These are phyloP conservation scores for Alloteropsis semialata DNA, from an alignment of 176 grass and related monocot genomes.

Conservation along the genomic window DNA sequence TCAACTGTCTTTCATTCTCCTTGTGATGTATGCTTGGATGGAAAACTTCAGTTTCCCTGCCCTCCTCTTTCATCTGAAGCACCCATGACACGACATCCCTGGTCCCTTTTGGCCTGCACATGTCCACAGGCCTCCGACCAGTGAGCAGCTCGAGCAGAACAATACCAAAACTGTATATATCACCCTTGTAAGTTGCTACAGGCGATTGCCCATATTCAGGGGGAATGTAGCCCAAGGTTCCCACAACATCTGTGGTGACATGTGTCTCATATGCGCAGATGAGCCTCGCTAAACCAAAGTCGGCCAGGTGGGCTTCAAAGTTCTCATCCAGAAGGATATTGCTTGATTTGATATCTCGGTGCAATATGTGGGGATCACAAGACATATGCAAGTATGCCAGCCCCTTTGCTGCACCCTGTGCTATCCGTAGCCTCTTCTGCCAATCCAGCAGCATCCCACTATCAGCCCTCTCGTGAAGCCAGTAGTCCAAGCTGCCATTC, in stretches of 20 bases:
- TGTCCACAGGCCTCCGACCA: constrained; percentile 76
- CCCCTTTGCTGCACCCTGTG: constrained; percentile 75
- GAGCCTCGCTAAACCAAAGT: constrained; percentile 86
- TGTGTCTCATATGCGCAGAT: constrained; percentile 77
- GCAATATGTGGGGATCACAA: constrained; percentile 89
- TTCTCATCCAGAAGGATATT: constrained; percentile 89
- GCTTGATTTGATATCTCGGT: constrained; percentile 95
- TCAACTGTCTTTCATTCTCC: constrained; percentile 36
- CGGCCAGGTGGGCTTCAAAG: constrained; percentile 84
- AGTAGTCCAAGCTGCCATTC: constrained; percentile 95
- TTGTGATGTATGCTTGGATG: constrained; percentile 59
- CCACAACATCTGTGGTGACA: constrained; percentile 87
- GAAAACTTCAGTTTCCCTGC: constrained; percentile 69
- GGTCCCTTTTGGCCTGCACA: constrained; percentile 85
- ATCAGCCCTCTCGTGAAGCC: constrained; percentile 87
- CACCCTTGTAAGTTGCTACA: constrained; percentile 82
- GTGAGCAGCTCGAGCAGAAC: constrained; percentile 85
- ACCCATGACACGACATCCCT: constrained; percentile 93
- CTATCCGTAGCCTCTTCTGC: constrained; percentile 67
- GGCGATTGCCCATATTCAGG: constrained; percentile 82
- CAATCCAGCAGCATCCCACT: constrained; percentile 67
- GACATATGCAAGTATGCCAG: constrained; percentile 82
- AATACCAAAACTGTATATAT: constrained; percentile 88
- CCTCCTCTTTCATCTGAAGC: constrained; percentile 75
- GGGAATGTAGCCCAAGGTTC: constrained; percentile 86